Conservation (phyloP, 768 basidiomycete species). For the Boletus rubescentipes region DNA sequence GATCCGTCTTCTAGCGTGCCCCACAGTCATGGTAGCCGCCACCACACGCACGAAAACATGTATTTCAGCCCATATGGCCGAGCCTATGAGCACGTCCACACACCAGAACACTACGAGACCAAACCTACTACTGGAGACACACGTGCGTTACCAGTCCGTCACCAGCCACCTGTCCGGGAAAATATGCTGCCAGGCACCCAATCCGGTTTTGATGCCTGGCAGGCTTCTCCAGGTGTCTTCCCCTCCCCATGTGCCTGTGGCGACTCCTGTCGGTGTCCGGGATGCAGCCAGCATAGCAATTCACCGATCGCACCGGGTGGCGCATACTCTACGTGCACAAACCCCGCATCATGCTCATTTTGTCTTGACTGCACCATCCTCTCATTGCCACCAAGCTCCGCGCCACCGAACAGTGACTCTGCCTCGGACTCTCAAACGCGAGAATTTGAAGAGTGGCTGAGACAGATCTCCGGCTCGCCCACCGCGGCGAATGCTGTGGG, state of each 20-base stretch:
- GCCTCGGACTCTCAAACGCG: conserved; percentile 43
- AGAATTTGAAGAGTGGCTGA: conserved; percentile 65
- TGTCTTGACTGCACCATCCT: conserved; percentile 68
- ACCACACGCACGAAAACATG: conserved; percentile 50
- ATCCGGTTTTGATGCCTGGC: conserved; percentile 25
- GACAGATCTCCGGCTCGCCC: conserved; percentile 40
- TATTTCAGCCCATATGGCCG: conserved; percentile 68
- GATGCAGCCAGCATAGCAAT: conserved; percentile 56
- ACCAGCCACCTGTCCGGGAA: conserved; percentile 27
- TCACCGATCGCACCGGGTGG: conserved; percentile 38
- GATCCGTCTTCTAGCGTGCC: conserved; percentile 46
- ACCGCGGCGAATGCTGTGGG: conserved; percentile 17
- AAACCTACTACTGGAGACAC: conserved; percentile 18
- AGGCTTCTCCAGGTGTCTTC: conserved; percentile 28
- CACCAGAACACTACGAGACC: conserved; percentile 33
- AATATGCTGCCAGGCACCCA: conserved; percentile 28
- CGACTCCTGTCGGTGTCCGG: conserved; percentile 60
- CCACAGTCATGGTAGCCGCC: conserved; percentile 42
- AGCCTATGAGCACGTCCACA: conserved; percentile 55
- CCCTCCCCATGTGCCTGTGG: conserved; percentile 64
- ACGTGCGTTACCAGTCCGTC: conserved; percentile 22
- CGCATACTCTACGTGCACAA: conserved; percentile 37
- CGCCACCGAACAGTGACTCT: conserved; percentile 42
- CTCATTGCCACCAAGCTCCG: conserved; percentile 43
- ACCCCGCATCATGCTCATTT: conserved; percentile 40